Percentiles rank a stretch among this genome's conserved stretches.
phyloP scores from a whole-genome alignment of 768 basidiomycete genomes.

The Neoboletus subvelutipes region DNA sequence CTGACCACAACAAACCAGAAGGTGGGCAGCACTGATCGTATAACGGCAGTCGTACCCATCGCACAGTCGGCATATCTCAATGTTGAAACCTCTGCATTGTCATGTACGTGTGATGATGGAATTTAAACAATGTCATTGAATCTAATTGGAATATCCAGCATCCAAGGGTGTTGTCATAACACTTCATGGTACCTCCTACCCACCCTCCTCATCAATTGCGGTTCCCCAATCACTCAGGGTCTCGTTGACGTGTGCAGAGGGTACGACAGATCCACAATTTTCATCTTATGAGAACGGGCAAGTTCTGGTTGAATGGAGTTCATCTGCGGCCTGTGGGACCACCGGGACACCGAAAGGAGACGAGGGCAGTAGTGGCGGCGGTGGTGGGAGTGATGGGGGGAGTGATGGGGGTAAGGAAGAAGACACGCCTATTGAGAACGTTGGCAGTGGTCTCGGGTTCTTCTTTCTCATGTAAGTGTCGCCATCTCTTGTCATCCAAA shows the following conservation, averaged over 20 bases:
- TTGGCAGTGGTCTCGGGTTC: conserved; percentile 81
- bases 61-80: conserved; percentile 40
- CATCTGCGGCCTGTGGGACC: conserved; percentile 56
- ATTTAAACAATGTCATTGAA: neutral
- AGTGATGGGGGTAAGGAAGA: conserved; percentile 12
- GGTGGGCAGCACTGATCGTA: conserved; percentile 49
- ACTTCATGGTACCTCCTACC: conserved; percentile 63
- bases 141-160: conserved; percentile 38
- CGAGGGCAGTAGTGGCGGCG: conserved; percentile 21
- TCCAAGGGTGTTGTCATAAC: conserved; percentile 53
- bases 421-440: conserved; percentile 37
- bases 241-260: conserved; percentile 55
- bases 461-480: conserved; percentile 77
- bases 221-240: conserved; percentile 59
- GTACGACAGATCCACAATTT: conserved; percentile 49
- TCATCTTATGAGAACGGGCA: conserved; percentile 57
- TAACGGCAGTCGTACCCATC: conserved; percentile 76
- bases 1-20: conserved; percentile 67
- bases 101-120: conserved; percentile 37
- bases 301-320: conserved; percentile 60
- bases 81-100: conserved; percentile 26
- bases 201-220: conserved; percentile 43
- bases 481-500: neutral
- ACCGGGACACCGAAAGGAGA: conserved; percentile 25
- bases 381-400: too few species aligned